These are phyloP conservation scores for Oidiodendron maius DNA, from an alignment of 495 filamentous ascomycete genomes.

Conservation along the genomic window DNA sequence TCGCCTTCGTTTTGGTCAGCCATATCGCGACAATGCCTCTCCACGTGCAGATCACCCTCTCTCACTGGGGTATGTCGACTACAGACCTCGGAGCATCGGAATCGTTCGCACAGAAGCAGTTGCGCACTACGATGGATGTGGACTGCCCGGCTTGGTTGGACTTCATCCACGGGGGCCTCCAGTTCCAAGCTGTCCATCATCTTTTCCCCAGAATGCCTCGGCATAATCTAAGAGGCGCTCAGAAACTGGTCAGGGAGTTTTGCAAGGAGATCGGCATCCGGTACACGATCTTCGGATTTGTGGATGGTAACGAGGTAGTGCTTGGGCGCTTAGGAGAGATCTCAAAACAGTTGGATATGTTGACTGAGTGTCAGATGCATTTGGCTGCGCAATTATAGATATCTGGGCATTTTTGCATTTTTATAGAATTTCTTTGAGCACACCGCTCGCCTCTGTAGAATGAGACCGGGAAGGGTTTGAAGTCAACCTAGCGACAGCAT, in stretches of 20 bases:
- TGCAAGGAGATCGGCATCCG: slow-evolving; percentile 87
- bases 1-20: slow-evolving; percentile 74
- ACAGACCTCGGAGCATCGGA: slow-evolving; percentile 78
- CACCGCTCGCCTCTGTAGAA: too few relatives aligned
- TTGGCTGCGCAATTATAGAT: too few relatives aligned
- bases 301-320: slow-evolving; percentile 83
- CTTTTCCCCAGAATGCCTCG: slow-evolving; percentile 87
- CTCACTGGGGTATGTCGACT: slow-evolving; percentile 94
- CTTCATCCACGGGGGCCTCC: slow-evolving; percentile 89
- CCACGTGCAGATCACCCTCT: slow-evolving; percentile 91
- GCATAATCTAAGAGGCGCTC: slow-evolving; percentile 79
- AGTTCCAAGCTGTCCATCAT: slow-evolving; percentile 95
- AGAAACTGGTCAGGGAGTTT: slow-evolving; percentile 79
- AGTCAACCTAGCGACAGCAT: too few relatives aligned
- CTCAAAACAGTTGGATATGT: slow-evolving; percentile 73
- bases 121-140: slow-evolving; percentile 95
- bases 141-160: slow-evolving; percentile 93
- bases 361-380: slow-evolving; percentile 81
- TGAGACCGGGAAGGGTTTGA: too few relatives aligned
- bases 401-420: too few relatives aligned
- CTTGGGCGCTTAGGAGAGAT: slow-evolving; percentile 79
- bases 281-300: slow-evolving; percentile 88
- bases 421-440: too few relatives aligned
- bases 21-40: slow-evolving; percentile 80
- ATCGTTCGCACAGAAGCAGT: slow-evolving; percentile 94